These are phyloP conservation scores for Diaporthe citriasiana DNA, from an alignment of 2,329 filamentous ascomycete genomes.

Conservation along the genomic window DNA sequence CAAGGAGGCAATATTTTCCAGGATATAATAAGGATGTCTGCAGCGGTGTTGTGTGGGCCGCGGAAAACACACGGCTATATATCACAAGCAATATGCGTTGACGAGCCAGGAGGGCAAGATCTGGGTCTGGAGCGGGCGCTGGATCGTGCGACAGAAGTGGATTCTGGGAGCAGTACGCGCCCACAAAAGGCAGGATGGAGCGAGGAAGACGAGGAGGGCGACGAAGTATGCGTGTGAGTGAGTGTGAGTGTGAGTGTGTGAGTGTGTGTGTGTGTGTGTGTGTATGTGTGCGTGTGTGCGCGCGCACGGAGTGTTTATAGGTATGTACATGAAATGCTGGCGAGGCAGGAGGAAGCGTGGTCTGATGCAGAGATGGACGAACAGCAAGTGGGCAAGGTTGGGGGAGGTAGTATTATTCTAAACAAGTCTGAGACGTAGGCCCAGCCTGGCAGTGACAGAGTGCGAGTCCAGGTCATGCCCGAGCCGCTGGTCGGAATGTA, in stretches of 20 bases:
- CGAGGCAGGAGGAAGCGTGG: background rate
- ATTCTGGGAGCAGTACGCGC: background rate
- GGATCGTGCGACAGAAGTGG: slow-evolving; percentile 14
- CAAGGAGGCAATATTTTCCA: background rate
- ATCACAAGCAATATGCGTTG: slow-evolving; percentile 7
- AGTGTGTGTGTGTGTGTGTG: background rate
- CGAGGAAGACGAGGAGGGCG: background rate
- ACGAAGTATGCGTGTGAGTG: background rate
- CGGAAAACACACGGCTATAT: background rate
- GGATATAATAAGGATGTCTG: background rate
- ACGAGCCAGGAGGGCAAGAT: too few relatives aligned
- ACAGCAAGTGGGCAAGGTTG: background rate
- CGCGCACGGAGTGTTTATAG: too few relatives aligned
- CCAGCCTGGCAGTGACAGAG: slow-evolving; percentile 7
- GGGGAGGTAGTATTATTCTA: slow-evolving; percentile 22
- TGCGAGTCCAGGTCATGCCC: slow-evolving; percentile 10
- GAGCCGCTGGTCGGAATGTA: background rate
- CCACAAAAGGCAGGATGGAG: background rate
- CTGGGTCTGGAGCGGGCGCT: background rate
- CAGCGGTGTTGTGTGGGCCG: background rate
- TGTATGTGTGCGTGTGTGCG: background rate
- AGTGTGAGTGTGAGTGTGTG: background rate
- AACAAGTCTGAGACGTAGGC: slow-evolving; percentile 32
- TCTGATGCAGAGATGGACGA: slow-evolving; percentile 4
- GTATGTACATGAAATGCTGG: slow-evolving; percentile 1